Percentiles rank a stretch among this genome's conserved stretches.
These are phyloP conservation scores for Saturnispora zaruensis DNA, from an alignment of 805 yeast species.

Conservation along the genomic window DNA sequence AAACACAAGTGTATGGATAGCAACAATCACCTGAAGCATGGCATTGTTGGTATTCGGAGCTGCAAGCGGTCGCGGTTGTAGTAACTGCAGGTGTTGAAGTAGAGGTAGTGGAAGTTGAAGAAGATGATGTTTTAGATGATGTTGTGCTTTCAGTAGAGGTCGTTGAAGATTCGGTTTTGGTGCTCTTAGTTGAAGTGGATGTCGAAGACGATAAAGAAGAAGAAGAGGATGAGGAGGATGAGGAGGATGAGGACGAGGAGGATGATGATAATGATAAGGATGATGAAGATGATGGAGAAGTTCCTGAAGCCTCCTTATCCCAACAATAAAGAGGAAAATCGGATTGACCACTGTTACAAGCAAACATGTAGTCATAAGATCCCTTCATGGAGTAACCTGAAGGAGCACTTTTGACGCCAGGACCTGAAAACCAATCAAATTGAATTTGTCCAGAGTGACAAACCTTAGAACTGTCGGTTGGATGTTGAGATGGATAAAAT, in stretches of 20 bases:
- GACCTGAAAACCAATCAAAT: constrained; percentile 22
- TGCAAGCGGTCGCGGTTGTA: neutral
- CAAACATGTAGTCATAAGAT: constrained; percentile 17
- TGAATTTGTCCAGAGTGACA: constrained; percentile 23
- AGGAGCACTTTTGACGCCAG: constrained; percentile 4
- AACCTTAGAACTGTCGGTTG: constrained; percentile 10
- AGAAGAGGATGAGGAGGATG: constrained; percentile 1
- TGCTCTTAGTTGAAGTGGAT: neutral
- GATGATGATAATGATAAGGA: neutral
- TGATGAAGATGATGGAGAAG: neutral
- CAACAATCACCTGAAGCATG: neutral
- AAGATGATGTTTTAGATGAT: neutral
- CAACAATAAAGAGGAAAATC: constrained; percentile 22
- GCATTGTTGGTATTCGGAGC: neutral
- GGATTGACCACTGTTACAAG: constrained; percentile 18
- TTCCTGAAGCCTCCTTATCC: constrained; percentile 5
- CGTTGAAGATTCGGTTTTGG: too few species aligned
- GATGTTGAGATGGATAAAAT: constrained; percentile 14
- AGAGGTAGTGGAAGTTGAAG: constrained; percentile 3
- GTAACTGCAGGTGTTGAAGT: neutral
- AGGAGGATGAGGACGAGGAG: neutral
- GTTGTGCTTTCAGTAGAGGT: too few species aligned
- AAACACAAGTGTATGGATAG: neutral
- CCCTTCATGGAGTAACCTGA: constrained; percentile 5
- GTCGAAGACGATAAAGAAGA: neutral